Base-by-base conservation (phyloP, 2,329 filamentous ascomycete genomes). In the Aplosporella prunicola region DNA sequence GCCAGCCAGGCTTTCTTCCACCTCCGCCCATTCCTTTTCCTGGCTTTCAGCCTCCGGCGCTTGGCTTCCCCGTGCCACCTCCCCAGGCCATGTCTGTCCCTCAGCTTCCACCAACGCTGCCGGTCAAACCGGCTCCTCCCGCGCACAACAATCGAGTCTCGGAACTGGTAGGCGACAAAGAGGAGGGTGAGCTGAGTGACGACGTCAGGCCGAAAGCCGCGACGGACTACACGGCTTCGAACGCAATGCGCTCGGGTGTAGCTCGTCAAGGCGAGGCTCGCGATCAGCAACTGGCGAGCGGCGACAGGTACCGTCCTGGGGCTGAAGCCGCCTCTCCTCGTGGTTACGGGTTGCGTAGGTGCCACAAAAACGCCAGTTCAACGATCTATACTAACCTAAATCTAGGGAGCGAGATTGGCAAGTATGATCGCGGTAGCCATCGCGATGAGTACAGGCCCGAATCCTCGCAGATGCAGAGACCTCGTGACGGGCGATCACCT, bases 111-210 rank as follows among this genome's bases (percentile, higher is more conserved):
- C 15, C 41, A 22, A 20, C 26, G 13, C 30, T 17, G 24, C 45
- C 41, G 22, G 37, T 34, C 22, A 46, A 40, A 32, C 44, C 31
- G 9, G 32, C 13, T 17, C 14, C 18, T 2, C 25, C 44, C 23
- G 32, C 40, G 7, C 33, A 41, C 4, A 44, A 47, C 17, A 40
- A 59, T 17, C 53, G 53, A 32, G 30, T 57, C 9, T 44, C 45
- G 20, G 50, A 56, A 11, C 51, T 55, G 20, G 46, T 56, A 32
- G 56, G 57, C 38, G 68, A 72, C 40, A 63, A 63, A 39, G 83
- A 91, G 51, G 84, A 93, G 50, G 83, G 82, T 11, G 85, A 93
- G 55, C 56, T 91, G 20, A 82, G 76, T 45, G 84, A 89, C 48
- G 82, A 86, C n/a, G n/a, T n/a, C n/a, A n/a, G n/a, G n/a, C n/a